Evolutionary conservation across 129 eudicot species (phyloP).

Genomic region (Escallonia herrerae): DNA sequence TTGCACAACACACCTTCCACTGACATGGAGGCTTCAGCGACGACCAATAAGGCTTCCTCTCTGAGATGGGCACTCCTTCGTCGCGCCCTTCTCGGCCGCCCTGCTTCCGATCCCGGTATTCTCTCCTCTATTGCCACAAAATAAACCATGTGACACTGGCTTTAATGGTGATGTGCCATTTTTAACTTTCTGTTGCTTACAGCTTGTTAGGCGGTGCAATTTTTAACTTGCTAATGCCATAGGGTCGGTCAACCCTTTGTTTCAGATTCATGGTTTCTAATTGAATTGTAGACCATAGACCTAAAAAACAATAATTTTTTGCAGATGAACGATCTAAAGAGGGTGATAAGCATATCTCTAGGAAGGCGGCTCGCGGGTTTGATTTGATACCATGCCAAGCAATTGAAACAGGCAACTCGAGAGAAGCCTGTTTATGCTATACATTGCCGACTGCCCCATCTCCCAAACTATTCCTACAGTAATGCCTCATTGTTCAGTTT

Average conservation of each 20-base stretch:
- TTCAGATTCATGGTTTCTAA: too few relatives aligned
- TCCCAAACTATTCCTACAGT: constrained; percentile 49
- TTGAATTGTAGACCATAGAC: too few relatives aligned
- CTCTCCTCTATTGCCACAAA: background rate
- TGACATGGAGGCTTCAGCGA: constrained; percentile 16
- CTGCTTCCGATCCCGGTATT: constrained; percentile 25
- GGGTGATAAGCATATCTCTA: constrained; percentile 42
- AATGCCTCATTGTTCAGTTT: constrained; percentile 8
- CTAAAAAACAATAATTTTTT: background rate
- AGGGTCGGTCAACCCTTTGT: background rate
- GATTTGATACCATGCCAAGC: constrained; percentile 51
- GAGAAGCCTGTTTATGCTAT: constrained; percentile 64
- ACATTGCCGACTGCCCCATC: constrained; percentile 48
- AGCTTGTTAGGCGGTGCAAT: background rate
- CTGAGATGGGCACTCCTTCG: constrained; percentile 88
- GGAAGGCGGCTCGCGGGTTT: constrained; percentile 60
- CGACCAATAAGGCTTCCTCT: constrained; percentile 31
- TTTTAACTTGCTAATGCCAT: background rate
- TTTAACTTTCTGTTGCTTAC: background rate
- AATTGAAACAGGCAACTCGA: constrained; percentile 6
- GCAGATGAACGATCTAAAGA: constrained; percentile 40
- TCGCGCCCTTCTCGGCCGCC: constrained; percentile 56
- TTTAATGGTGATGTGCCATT: background rate
- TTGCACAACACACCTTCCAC: background rate
- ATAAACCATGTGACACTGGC: background rate